Evolutionary conservation across 768 basidiomycete species (phyloP).

Genomic region (Leucogyrophana mollusca): DNA sequence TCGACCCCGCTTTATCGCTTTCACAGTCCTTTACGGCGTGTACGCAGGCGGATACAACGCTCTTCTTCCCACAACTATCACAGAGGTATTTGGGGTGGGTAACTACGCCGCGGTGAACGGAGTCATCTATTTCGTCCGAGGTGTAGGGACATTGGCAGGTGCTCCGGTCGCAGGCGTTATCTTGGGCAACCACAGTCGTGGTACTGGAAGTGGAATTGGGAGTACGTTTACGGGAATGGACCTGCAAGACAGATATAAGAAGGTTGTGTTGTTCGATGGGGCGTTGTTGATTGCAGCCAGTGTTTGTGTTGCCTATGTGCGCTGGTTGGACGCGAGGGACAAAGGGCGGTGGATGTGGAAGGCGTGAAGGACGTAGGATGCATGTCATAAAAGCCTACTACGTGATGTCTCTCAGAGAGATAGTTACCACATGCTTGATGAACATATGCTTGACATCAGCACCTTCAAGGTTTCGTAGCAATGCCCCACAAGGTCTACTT

Average conservation of each 20-base stretch:
- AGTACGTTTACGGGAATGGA: neutral
- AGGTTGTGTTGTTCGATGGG: slow-evolving; percentile 39
- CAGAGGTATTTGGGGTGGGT: slow-evolving; percentile 42
- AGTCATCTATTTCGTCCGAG: slow-evolving; percentile 41
- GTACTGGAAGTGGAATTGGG: neutral
- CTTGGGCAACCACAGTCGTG: slow-evolving; percentile 30
- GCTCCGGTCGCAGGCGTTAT: slow-evolving; percentile 43
- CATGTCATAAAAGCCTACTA: too few relatives aligned
- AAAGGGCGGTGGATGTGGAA: slow-evolving; percentile 41
- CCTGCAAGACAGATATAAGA: slow-evolving; percentile 31
- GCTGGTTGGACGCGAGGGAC: slow-evolving; percentile 40
- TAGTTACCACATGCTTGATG: too few relatives aligned
- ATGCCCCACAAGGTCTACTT: too few relatives aligned
- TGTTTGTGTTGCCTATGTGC: slow-evolving; percentile 38
- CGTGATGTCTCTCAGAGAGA: too few relatives aligned
- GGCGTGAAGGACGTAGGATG: too few relatives aligned
- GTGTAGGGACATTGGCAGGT: slow-evolving; percentile 38
- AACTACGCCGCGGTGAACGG: slow-evolving; percentile 43
- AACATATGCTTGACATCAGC: too few relatives aligned
- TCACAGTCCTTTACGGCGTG: slow-evolving; percentile 41
- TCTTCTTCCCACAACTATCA: slow-evolving; percentile 41
- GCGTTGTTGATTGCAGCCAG: slow-evolving; percentile 34
- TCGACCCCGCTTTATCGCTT: slow-evolving; percentile 36
- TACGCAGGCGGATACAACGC: slow-evolving; percentile 46
- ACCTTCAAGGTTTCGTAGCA: too few relatives aligned